Evolutionary conservation across 495 filamentous ascomycete genomes (phyloP).

Genomic region (Penicillium longicatenatum): DNA sequence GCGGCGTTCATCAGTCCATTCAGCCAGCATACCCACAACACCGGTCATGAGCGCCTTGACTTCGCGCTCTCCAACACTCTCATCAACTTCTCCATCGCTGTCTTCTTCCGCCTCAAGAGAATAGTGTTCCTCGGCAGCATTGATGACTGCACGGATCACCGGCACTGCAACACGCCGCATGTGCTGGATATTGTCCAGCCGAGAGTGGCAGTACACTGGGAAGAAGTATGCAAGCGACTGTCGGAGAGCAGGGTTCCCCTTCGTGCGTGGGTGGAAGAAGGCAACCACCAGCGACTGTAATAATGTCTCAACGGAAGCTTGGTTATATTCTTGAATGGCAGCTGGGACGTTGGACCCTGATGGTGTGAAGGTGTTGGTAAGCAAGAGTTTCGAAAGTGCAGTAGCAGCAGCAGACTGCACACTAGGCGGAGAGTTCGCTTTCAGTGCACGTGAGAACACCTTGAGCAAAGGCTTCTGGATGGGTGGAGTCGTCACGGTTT

Average conservation of each 20-base stretch:
- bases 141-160: conserved; percentile 64
- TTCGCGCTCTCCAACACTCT: conserved; percentile 73
- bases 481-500: conserved; percentile 41
- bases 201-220: conserved; percentile 89
- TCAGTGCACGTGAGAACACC: conserved; percentile 75
- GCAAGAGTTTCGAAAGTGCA: conserved; percentile 82
- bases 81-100: conserved; percentile 58
- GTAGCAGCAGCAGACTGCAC: conserved; percentile 83
- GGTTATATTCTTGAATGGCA: conserved; percentile 51
- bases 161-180: conserved; percentile 73
- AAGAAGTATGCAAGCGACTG: conserved; percentile 94
- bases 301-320: conserved; percentile 59
- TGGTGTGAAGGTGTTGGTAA: conserved; percentile 58
- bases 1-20: conserved; percentile 95
- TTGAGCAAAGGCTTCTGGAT: conserved; percentile 68
- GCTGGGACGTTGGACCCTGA: conserved; percentile 39
- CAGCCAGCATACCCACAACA: conserved; percentile 78
- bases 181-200: conserved; percentile 73
- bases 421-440: conserved; percentile 63
- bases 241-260: conserved; percentile 79
- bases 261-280: conserved; percentile 88
- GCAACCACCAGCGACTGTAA: conserved; percentile 79
- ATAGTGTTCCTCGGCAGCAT: conserved; percentile 51
- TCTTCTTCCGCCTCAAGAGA: conserved; percentile 57
- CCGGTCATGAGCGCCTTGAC: conserved; percentile 75